Percentiles rank a stretch among this genome's conserved stretches.
Evolutionary conservation across 2,329 filamentous ascomycete species (phyloP).

Genomic region (Leptographium flavum): DNA sequence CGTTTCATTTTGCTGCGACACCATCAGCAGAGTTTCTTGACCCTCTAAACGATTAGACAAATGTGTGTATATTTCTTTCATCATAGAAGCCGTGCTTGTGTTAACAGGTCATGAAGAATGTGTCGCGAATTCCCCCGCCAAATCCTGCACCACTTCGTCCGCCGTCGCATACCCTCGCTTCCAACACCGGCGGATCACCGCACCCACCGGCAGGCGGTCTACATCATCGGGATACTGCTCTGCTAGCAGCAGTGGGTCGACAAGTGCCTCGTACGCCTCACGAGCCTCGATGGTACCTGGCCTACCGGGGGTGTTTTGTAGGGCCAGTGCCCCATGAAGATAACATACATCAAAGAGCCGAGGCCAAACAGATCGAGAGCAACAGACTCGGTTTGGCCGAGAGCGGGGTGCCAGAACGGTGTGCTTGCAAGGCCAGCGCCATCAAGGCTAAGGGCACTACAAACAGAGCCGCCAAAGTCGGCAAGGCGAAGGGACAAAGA

Average conservation of each 20-base stretch:
- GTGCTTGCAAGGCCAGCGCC: conserved; percentile 1
- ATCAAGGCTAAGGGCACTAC: background rate
- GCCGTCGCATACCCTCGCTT: background rate
- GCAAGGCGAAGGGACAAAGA: conserved; percentile 1
- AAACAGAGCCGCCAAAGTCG: conserved; percentile 2
- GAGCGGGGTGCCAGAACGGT: conserved; percentile 1
- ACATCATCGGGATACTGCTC: conserved; percentile 2
- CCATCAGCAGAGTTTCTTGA: too few species aligned
- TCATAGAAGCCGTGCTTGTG: too few species aligned
- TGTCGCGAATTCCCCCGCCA: too few species aligned
- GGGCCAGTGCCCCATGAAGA: conserved; percentile 1
- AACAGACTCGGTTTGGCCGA: conserved; percentile 1
- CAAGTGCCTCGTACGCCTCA: background rate
- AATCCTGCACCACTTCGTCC: too few species aligned
- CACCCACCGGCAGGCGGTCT: background rate
- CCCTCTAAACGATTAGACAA: too few species aligned
- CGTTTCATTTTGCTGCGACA: too few species aligned
- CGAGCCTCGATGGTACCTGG: background rate
- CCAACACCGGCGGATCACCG: conserved; percentile 1
- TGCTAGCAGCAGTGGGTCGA: background rate
- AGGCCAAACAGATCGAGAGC: conserved; percentile 1
- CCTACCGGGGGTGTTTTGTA: background rate
- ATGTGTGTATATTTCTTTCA: too few species aligned
- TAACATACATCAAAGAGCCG: conserved; percentile 1
- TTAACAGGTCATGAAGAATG: too few species aligned